These are phyloP conservation scores for Dillenia turbinata DNA, from an alignment of 164 flowering plant genomes.

Conservation along the genomic window DNA sequence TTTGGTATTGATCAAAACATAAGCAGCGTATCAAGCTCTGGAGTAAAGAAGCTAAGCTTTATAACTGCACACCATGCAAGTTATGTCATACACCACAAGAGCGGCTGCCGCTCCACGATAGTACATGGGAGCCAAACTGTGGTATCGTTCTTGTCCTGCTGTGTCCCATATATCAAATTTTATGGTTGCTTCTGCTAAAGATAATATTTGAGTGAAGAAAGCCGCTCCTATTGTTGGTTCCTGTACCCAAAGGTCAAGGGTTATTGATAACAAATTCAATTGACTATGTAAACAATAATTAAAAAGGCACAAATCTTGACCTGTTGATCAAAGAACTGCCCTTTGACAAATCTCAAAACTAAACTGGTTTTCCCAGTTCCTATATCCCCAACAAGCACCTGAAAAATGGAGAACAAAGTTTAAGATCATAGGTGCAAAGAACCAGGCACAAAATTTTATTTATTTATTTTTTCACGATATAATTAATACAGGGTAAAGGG, in stretches of 20 bases:
- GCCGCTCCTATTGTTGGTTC: slow-evolving; percentile 73
- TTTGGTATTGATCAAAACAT: too few relatives aligned
- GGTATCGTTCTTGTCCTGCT: slow-evolving; percentile 69
- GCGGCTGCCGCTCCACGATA: slow-evolving; percentile 72
- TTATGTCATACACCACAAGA: slow-evolving; percentile 54
- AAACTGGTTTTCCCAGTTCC: slow-evolving; percentile 69
- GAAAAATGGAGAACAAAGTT: not conserved
- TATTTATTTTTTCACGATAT: too few relatives aligned
- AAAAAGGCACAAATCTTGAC: slow-evolving; percentile 13
- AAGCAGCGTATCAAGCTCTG: not conserved
- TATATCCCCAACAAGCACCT: slow-evolving; percentile 72
- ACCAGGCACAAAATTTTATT: too few relatives aligned
- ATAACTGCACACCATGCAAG: slow-evolving; percentile 29
- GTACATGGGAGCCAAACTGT: slow-evolving; percentile 71
- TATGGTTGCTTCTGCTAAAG: slow-evolving; percentile 44
- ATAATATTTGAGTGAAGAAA: slow-evolving; percentile 52
- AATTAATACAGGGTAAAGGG: too few relatives aligned
- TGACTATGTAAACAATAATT: not conserved
- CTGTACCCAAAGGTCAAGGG: slow-evolving; percentile 17
- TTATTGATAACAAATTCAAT: too few relatives aligned
- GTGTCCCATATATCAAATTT: slow-evolving; percentile 78
- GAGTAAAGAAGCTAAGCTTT: slow-evolving; percentile 2
- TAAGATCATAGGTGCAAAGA: too few relatives aligned
- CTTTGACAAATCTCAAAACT: slow-evolving; percentile 58
- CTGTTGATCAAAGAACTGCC: slow-evolving; percentile 55